Evolutionary conservation across 768 basidiomycete genomes (phyloP).

Genomic region (Trametes cingulata): DNA sequence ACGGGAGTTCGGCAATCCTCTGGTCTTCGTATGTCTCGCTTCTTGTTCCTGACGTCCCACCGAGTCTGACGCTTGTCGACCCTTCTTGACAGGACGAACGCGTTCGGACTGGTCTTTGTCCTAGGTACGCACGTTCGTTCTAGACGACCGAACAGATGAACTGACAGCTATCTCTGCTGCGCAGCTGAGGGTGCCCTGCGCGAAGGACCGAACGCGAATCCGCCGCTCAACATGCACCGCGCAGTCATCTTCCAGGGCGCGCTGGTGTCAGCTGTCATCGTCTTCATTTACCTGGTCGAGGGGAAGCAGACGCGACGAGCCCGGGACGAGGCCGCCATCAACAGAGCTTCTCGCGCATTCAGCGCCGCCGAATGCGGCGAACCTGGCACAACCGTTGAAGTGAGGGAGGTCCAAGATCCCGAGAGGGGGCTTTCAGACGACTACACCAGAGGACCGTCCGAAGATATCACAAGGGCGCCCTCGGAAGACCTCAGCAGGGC

Average conservation of each 20-base stretch:
- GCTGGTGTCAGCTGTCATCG: conserved; percentile 42
- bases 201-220: conserved; percentile 55
- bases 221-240: conserved; percentile 72
- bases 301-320: conserved; percentile 66
- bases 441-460: background rate
- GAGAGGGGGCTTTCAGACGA: background rate
- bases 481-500: no score
- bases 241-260: conserved; percentile 68
- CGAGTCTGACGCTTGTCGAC: background rate
- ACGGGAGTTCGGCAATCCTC: conserved; percentile 71
- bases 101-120: conserved; percentile 61
- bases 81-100: conserved; percentile 53
- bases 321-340: conserved; percentile 46
- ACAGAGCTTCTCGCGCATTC: background rate
- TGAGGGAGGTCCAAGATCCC: conserved; percentile 1
- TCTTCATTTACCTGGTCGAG: conserved; percentile 49
- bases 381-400: background rate
- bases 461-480: background rate
- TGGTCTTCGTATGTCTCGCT: conserved; percentile 64
- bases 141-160: background rate
- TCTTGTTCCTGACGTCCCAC: background rate
- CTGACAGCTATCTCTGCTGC: background rate
- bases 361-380: background rate
- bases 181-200: conserved; percentile 70
- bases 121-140: conserved; percentile 45